Base-by-base conservation (phyloP, 2,329 filamentous ascomycete genomes). In the Pseudogymnoascus sp. region DNA sequence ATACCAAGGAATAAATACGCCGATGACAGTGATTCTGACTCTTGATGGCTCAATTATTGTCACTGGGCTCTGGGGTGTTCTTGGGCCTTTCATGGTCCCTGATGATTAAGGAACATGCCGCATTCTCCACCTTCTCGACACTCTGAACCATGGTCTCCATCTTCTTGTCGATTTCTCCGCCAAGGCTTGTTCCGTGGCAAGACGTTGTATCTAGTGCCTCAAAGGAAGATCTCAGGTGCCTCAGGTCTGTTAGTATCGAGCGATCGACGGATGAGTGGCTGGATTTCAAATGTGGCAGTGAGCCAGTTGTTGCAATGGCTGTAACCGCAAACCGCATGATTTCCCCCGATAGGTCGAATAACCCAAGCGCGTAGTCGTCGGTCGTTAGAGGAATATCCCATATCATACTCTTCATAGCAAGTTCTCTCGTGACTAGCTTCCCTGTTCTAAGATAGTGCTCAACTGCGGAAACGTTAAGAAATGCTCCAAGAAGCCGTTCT, bases 301-400 rank as follows among this genome's bases (percentile, higher is more conserved):
- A 69, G 65, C 72, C 73, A 38, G 65, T 87, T 4, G 92, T 89
- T 0, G 92, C 92, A 74, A 96, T 89, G 26, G 87, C 86, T 5
- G 93, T 93, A 61, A 96, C 95, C 0, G 91, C 92, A 76, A 97
- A 97, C 31, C 93, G 85, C 95, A 99, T 99, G 79, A 97, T 82
- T 78, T 99, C 95, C 40, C 95, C 95, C 1, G 93, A 93, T 69
- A 97, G 83, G 75, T 99, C 95, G 72, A 96, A 97, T 2, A 99
- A 77, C 8, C 93, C 95, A 67, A 95, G 87, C 64, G 96, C 78
- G 73, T 96, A 97, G 75, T 99, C 95, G 63, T 93, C 86, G 26
- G 87, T 82, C 1, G 89, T 91, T 19, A 97, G 79, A 0, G 80
- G 71, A 2, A 97, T 82, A 1, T 80, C 81, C 0, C 77, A 74